Percentiles rank a stretch among this genome's conserved stretches.
These are phyloP conservation scores for Globisporangium ultimum DNA, from an alignment of 352 stramenopile genomes.

Conservation along the genomic window DNA sequence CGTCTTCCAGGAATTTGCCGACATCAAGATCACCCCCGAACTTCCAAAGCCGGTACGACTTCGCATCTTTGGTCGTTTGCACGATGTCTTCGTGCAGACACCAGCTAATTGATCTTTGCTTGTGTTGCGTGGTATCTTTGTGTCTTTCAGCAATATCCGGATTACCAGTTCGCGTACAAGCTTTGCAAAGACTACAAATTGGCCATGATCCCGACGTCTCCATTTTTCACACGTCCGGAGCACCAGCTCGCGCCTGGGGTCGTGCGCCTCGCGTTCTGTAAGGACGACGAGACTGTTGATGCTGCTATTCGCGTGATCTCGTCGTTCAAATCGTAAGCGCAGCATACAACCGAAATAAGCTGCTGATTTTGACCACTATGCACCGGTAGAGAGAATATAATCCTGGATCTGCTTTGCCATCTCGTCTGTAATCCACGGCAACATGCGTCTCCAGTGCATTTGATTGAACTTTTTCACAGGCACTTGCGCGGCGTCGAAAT, in stretches of 20 bases:
- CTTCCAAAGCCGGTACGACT: constrained; percentile 54
- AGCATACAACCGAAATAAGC: constrained; percentile 2
- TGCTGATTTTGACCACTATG: constrained; percentile 5
- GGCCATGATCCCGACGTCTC: constrained; percentile 91
- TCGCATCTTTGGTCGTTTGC: neutral
- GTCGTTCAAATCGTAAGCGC: constrained; percentile 23
- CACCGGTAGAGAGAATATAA: constrained; percentile 32
- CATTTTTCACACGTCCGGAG: constrained; percentile 90
- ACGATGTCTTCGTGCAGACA: neutral
- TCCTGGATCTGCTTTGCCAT: constrained; percentile 46
- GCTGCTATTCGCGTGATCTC: constrained; percentile 81
- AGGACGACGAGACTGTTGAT: constrained; percentile 93
- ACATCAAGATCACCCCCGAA: constrained; percentile 44
- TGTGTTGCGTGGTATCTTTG: neutral
- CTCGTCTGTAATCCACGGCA: constrained; percentile 70
- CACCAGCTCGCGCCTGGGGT: constrained; percentile 72
- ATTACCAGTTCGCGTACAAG: constrained; percentile 89
- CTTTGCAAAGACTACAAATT: constrained; percentile 90
- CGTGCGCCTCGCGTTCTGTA: constrained; percentile 95
- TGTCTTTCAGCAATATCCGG: constrained; percentile 57
- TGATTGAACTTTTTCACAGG: constrained; percentile 78
- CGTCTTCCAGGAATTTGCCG: constrained; percentile 69
- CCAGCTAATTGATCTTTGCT: neutral
- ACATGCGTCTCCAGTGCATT: constrained; percentile 85
- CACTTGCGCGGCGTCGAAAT: constrained; percentile 54